Conservation (phyloP, 306 rosid species). For the Citrullus colocynthis region DNA sequence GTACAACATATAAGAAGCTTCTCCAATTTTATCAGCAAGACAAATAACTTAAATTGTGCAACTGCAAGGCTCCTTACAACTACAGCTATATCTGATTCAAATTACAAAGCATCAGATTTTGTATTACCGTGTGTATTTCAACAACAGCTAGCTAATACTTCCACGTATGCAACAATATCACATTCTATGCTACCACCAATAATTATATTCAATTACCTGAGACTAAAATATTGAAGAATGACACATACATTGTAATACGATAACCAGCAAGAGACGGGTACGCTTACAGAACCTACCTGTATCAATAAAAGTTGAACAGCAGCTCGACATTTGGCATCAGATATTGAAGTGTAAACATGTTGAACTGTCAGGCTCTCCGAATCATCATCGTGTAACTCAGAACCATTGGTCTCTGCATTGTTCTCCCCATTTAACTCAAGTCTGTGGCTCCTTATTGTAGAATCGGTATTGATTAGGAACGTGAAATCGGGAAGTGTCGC, state of each 20-base stretch:
- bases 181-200: not conserved
- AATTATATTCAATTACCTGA: not conserved
- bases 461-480: conserved; percentile 37
- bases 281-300: conserved; percentile 46
- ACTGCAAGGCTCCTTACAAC: not conserved
- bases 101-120: not conserved
- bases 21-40: not conserved
- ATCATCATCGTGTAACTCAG: conserved; percentile 36
- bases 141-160: not conserved
- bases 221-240: not conserved
- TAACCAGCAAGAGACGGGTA: not conserved
- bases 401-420: conserved; percentile 32
- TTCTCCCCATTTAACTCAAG: conserved; percentile 28
- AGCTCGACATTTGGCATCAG: conserved; percentile 82
- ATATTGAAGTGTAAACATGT: conserved; percentile 41
- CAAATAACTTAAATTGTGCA: not conserved
- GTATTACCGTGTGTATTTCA: not conserved
- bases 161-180: not conserved
- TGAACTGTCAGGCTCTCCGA: conserved; percentile 28
- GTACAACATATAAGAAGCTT: not conserved
- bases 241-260: not conserved
- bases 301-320: conserved; percentile 92
- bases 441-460: conserved; percentile 23
- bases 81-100: not conserved
- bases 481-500: conserved; percentile 78